phyloP scores from a whole-genome alignment of 2,329 filamentous ascomycete species.

The Periconia digitata region DNA sequence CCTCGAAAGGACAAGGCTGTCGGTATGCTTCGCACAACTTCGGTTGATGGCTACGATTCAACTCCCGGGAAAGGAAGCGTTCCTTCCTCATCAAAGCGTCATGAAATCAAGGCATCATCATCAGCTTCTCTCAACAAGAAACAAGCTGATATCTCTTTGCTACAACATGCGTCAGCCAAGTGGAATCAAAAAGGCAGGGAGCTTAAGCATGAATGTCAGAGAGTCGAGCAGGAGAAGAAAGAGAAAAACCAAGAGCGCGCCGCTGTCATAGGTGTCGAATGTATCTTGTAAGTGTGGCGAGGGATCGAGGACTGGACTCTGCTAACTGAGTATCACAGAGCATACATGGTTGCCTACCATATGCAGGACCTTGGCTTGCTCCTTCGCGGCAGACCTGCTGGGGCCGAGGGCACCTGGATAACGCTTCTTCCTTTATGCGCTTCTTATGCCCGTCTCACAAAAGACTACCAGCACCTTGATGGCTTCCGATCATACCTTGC shows the following conservation, averaged over 20 bases:
- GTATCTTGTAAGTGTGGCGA: constrained; percentile 41
- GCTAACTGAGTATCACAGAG: constrained; percentile 26
- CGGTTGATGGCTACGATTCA: constrained; percentile 36
- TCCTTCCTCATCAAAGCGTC: constrained; percentile 23
- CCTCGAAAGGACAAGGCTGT: constrained; percentile 41
- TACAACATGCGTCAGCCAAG: constrained; percentile 43
- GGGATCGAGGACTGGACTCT: neutral
- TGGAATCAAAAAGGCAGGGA: constrained; percentile 46
- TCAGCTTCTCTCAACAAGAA: constrained; percentile 37
- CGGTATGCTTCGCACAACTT: constrained; percentile 39
- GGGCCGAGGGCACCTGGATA: constrained; percentile 41
- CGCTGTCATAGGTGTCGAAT: constrained; percentile 49
- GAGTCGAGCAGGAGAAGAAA: constrained; percentile 32
- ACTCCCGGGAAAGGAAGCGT: constrained; percentile 38
- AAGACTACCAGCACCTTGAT: constrained; percentile 40
- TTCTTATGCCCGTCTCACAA: constrained; percentile 35
- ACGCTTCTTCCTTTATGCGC: constrained; percentile 39
- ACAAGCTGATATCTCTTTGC: constrained; percentile 36
- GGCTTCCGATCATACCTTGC: constrained; percentile 46
- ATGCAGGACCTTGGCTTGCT: constrained; percentile 33
- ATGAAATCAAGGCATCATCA: constrained; percentile 29
- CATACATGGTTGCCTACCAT: constrained; percentile 43
- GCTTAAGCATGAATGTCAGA: constrained; percentile 50
- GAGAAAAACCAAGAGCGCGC: constrained; percentile 40
- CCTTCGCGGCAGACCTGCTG: constrained; percentile 32